Evolutionary conservation across 768 basidiomycete species (phyloP), one percentile per base, ranked within the genome.

Genomic region (Mycena crocata): DNA sequence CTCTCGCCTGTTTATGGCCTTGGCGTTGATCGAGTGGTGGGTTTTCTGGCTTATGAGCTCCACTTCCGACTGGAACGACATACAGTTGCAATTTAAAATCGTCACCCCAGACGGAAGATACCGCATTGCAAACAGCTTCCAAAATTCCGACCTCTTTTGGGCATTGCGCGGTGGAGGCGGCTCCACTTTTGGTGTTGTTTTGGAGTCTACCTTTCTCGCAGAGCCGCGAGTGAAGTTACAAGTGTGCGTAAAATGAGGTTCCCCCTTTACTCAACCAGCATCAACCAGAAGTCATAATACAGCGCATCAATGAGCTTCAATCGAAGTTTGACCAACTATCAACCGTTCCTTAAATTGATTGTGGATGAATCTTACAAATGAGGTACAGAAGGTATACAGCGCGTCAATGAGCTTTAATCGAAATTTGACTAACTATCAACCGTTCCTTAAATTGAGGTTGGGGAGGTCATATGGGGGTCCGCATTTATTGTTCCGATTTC

Each of bases 381-480:
- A 78, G 77, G 74, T 5, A 59, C 68, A 17, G 73, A 80, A 32
- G 80, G n/a, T n/a, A 12, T 21, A 34, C 56, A 79, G 79, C 8
- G 75, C 78, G 9, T 71, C 70, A 17, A 65, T 79, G 34, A 72
- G 54, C 13, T 76, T 78, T 61, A 69, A 61, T 21, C 69, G 54
- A 4, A 75, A 70, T 3, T 34, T 65, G n/a, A 44, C 63, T 2
- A 74, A 74, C 55, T 42, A 72, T 9, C 69, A 51, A 3, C 67
- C 64, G 1, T 82, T 77, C 72, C 72, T 76, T 55, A 48, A 62
- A 30, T 58, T 80, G 14, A 44, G n/a, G 80, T 12, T 82, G 80
- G 80, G 80, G 80, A 23, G 80, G 80, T 0, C 78, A 80, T 65
- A 76, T 79, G 32, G 59, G 49, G 17, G 78, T 80, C 52, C 28